Evolutionary conservation across 192 early-diverging fungal species (phyloP).

Genomic region (Piromyces finnis): DNA sequence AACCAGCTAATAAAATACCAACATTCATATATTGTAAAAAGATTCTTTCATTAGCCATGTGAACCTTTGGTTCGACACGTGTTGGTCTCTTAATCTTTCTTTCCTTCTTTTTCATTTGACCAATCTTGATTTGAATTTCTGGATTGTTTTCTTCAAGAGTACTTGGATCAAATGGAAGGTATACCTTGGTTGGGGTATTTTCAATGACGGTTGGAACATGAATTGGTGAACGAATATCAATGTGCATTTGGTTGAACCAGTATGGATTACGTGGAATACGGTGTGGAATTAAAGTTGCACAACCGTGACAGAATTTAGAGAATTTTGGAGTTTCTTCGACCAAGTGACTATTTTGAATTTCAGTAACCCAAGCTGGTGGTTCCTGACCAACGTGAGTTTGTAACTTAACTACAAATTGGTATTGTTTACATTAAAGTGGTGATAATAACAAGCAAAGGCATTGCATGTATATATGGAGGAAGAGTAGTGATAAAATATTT

Average conservation of each 20-base stretch:
- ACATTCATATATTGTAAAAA: background rate
- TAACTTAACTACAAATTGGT: constrained; percentile 49
- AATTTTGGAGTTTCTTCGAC: constrained; percentile 79
- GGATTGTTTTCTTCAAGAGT: background rate
- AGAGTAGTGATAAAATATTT: no score
- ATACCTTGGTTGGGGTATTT: background rate
- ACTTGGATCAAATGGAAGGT: background rate
- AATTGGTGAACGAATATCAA: background rate
- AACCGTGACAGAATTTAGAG: constrained; percentile 94
- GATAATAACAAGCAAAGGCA: no score
- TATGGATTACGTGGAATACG: background rate
- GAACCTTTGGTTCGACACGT: background rate
- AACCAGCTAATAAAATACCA: background rate
- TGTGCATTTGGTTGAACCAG: background rate
- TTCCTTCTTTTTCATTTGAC: background rate
- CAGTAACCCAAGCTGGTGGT: constrained; percentile 83
- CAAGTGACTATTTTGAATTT: constrained; percentile 74
- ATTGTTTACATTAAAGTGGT: no score
- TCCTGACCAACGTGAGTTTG: constrained; percentile 82
- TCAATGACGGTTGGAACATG: background rate
- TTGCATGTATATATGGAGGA: no score
- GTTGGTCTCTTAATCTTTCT: background rate
- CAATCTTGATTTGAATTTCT: background rate
- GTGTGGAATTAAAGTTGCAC: constrained; percentile 49
- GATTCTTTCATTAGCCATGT: background rate